Base-by-base conservation (phyloP, 176 grass and related monocot species). In the Poa pratensis region DNA sequence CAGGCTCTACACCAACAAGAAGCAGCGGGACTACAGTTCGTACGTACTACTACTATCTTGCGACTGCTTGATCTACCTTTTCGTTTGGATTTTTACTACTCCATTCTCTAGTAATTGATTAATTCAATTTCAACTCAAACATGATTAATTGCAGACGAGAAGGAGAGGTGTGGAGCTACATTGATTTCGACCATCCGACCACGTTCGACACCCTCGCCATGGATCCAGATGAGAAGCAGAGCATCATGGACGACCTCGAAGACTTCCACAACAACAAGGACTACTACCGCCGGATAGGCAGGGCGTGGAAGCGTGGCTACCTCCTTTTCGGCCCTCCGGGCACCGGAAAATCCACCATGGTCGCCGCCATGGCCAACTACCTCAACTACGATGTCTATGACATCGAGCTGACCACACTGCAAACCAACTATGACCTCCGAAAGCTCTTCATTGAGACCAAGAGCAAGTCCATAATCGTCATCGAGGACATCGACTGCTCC, bases 401-500 rank as follows among this genome's bases (percentile, higher is more conserved):
- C 40, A 13, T 85, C 60, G 83, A 90, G 72, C 79, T 86, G 28
- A 91, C 90, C 1, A 19, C 86, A 0, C 63, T 91, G 7, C 28
- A 57, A 17, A 72, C 65, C 78, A 91, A 91, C 86, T 67, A 55
- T 4, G 82, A 88, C 52, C 86, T 91, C 51, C 69, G 90, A 9
- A 88, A 77, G 81, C 85, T 88, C 5, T 75, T 91, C 62, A 81
- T 87, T 52, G 77, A 91, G 76, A 91, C 85, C 5, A 85, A 58
- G 18, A 30, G 61, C 81, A 91, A 82, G 53, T 91, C 89, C 1
- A 81, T 97, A 63, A 97, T 97, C 62, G 89, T 97, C 19, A 87
- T 97, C 61, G 94, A 97, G 87, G 94, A 97, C 72, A 91, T 97
- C 50, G 94, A 97, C 76, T 94, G 94, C 84, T 97, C 91, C 9